Conservation (phyloP, 352 stramenopile genomes). For the Phytophthora kernoviae region DNA sequence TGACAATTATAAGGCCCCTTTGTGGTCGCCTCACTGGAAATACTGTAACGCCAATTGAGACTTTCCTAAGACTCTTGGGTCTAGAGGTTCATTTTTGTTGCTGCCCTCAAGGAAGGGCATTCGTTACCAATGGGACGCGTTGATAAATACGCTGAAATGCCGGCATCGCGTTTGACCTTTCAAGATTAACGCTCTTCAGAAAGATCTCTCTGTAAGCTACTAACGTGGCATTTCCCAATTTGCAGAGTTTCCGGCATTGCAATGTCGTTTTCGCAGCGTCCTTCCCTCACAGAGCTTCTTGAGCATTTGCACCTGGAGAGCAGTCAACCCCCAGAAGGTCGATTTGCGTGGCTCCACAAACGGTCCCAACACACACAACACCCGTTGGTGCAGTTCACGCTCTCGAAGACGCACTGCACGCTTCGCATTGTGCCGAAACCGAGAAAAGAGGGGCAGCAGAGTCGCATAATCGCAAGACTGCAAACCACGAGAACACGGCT, state of each 20-base stretch:
- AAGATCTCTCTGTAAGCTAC: too few species aligned
- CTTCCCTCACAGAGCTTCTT: conserved; percentile 17
- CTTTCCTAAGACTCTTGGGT: too few species aligned
- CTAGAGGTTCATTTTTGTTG: too few species aligned
- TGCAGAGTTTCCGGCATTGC: not conserved
- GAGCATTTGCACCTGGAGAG: conserved; percentile 27
- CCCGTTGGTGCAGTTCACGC: conserved; percentile 25
- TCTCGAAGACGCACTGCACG: conserved; percentile 20
- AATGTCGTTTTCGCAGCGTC: conserved; percentile 11
- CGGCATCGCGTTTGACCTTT: too few species aligned
- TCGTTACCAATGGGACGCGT: too few species aligned
- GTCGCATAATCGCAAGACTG: not conserved
- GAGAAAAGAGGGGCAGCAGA: not conserved
- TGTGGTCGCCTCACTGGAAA: too few species aligned
- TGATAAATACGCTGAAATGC: too few species aligned
- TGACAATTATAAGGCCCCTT: too few species aligned
- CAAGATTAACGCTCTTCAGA: too few species aligned
- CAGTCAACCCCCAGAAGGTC: conserved; percentile 18
- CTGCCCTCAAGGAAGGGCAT: too few species aligned
- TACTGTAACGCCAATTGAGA: too few species aligned
- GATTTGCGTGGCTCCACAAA: conserved; percentile 23
- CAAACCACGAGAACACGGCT: conserved; percentile 3
- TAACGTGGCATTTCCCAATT: conserved; percentile 14
- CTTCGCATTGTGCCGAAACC: conserved; percentile 17
- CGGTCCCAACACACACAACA: conserved; percentile 25